Percentiles rank a stretch among this genome's conserved stretches.
These are phyloP conservation scores for Fusarium neocosmosporiellum DNA, from an alignment of 2,329 filamentous ascomycete species.

Conservation along the genomic window DNA sequence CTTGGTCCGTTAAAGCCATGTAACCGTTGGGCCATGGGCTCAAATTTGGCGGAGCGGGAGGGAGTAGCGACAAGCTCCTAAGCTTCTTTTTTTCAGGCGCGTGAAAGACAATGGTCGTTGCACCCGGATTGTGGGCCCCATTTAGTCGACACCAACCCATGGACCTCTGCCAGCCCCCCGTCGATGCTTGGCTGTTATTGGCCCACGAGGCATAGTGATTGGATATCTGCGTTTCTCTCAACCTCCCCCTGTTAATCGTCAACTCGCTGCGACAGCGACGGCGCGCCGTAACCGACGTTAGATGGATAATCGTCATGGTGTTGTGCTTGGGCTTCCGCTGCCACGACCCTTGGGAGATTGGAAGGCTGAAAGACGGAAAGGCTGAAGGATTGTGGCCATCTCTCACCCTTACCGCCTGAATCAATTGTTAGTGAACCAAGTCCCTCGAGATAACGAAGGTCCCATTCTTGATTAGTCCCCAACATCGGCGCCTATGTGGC, in stretches of 20 bases:
- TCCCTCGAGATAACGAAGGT: background rate
- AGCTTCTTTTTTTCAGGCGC: background rate
- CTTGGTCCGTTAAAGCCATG: constrained; percentile 2
- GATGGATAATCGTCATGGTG: constrained; percentile 1
- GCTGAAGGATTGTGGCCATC: background rate
- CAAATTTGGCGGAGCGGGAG: background rate
- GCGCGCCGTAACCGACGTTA: background rate
- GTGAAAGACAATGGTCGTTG: constrained; percentile 10
- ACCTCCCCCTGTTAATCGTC: constrained; percentile 10
- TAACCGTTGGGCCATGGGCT: background rate
- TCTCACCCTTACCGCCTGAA: background rate
- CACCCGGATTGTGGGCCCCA: background rate
- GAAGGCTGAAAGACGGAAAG: background rate
- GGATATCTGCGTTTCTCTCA: constrained; percentile 24
- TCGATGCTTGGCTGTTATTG: constrained; percentile 17
- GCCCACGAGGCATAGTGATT: constrained; percentile 35
- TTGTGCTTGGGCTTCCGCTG: background rate
- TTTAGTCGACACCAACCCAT: background rate
- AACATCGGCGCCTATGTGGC: background rate
- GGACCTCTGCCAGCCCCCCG: background rate
- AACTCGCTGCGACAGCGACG: constrained; percentile 9
- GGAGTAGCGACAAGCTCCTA: background rate
- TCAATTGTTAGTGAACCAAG: background rate
- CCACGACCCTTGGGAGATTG: background rate
- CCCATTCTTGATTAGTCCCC: background rate